Evolutionary conservation across 306 rosid genomes (phyloP).

Genomic region (Casuarina glauca): DNA sequence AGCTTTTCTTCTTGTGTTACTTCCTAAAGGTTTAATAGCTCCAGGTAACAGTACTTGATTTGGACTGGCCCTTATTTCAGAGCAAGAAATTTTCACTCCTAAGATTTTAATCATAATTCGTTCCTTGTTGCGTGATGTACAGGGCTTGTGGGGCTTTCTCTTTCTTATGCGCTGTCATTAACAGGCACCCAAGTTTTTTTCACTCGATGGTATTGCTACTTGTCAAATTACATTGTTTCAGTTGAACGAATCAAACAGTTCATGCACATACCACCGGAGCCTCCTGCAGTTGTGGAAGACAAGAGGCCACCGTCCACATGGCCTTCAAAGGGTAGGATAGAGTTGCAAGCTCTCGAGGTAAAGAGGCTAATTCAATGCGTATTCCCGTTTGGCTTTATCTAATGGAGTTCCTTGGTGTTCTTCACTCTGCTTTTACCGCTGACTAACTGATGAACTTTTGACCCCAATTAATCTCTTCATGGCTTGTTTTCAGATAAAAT

Average conservation of each 20-base stretch:
- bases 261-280: conserved; percentile 63
- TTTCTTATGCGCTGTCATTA: conserved; percentile 65
- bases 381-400: background rate
- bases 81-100: background rate
- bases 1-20: conserved; percentile 53
- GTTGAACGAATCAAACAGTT: conserved; percentile 86
- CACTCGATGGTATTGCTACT: conserved; percentile 50
- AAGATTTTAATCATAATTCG: background rate
- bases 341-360: conserved; percentile 59
- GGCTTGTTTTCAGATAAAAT: conserved; percentile 50
- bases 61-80: background rate
- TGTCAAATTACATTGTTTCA: conserved; percentile 61
- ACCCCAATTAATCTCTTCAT: background rate
- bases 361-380: background rate
- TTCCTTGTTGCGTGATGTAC: conserved; percentile 21
- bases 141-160: conserved; percentile 79
- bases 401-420: background rate
- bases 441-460: background rate
- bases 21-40: conserved; percentile 57
- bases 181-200: conserved; percentile 42
- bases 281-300: conserved; percentile 56
- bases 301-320: conserved; percentile 66
- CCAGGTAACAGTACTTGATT: conserved; percentile 47
- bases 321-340: conserved; percentile 77
- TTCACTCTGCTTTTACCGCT: background rate